A percentile compares a stretch with the other conserved stretches of the same genome.
Evolutionary conservation across 768 basidiomycete species (phyloP).

Genomic region (Suillus americanus): DNA sequence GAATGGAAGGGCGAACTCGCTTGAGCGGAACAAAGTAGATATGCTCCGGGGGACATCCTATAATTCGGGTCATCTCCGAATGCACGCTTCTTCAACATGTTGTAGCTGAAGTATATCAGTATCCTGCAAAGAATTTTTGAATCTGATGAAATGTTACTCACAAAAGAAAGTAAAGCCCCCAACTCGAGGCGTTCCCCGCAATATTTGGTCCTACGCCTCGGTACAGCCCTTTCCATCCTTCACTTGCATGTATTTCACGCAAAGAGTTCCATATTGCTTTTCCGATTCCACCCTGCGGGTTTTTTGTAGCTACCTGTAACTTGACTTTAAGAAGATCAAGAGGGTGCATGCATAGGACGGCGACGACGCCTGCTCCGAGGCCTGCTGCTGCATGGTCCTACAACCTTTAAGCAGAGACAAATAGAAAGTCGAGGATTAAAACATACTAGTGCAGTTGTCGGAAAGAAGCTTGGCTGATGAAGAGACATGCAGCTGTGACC

Average conservation of each 20-base stretch:
- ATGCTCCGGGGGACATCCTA: constrained; percentile 72
- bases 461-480: constrained; percentile 42
- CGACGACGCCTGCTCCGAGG: constrained; percentile 32
- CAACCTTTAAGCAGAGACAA: not conserved
- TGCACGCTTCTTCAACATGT: constrained; percentile 85
- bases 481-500: constrained; percentile 26
- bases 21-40: constrained; percentile 90
- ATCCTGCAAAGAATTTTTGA: not conserved
- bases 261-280: constrained; percentile 77
- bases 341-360: constrained; percentile 95
- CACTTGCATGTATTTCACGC: constrained; percentile 64
- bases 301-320: constrained; percentile 81
- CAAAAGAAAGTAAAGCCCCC: constrained; percentile 99
- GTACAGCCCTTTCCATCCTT: constrained; percentile 87
- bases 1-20: constrained; percentile 72
- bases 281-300: constrained; percentile 59
- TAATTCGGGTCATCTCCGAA: constrained; percentile 63
- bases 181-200: constrained; percentile 92
- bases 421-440: not conserved
- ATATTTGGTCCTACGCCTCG: constrained; percentile 89
- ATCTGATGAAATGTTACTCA: constrained; percentile 43
- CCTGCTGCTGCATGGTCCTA: constrained; percentile 78
- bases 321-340: constrained; percentile 94
- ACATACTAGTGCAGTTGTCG: constrained; percentile 34
- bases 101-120: constrained; percentile 59